Conservation (phyloP, 106 monocot species). For the Allium cepa region DNA sequence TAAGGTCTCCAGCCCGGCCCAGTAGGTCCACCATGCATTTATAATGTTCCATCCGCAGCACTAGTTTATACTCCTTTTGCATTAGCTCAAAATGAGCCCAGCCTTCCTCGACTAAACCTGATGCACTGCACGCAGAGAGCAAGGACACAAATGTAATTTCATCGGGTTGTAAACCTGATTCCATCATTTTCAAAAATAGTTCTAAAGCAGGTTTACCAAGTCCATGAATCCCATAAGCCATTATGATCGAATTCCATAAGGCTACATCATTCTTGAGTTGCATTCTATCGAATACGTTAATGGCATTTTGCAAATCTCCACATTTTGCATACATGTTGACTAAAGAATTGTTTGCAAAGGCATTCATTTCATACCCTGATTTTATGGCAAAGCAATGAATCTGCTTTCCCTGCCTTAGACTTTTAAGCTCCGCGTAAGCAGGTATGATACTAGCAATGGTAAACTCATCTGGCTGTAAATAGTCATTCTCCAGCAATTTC, state of each 20-base stretch:
- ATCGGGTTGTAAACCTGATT: constrained; percentile 36
- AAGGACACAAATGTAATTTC: constrained; percentile 60
- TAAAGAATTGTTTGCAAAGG: constrained; percentile 42
- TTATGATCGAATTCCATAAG: constrained; percentile 85
- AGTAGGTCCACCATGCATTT: constrained; percentile 86
- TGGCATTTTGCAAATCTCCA: constrained; percentile 47
- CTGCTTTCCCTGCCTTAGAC: constrained; percentile 44
- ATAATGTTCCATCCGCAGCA: constrained; percentile 76
- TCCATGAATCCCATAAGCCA: constrained; percentile 79
- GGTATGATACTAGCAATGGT: constrained; percentile 52
- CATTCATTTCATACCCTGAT: constrained; percentile 27
- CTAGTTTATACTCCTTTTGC: constrained; percentile 37
- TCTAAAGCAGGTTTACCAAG: constrained; percentile 46
- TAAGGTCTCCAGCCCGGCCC: constrained; percentile 62
- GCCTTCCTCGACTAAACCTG: constrained; percentile 60
- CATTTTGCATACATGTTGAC: constrained; percentile 67
- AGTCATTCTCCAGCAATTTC: constrained; percentile 13
- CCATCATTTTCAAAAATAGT: constrained; percentile 55
- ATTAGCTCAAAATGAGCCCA: constrained; percentile 59
- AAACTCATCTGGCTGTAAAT: constrained; percentile 52
- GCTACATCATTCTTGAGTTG: constrained; percentile 24
- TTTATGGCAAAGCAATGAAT: constrained; percentile 55
- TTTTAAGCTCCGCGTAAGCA: constrained; percentile 45
- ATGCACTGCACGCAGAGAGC: constrained; percentile 69
- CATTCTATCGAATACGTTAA: constrained; percentile 45